Conservation (phyloP, 768 basidiomycete species). For the Lactarius pseudohatsudake region DNA sequence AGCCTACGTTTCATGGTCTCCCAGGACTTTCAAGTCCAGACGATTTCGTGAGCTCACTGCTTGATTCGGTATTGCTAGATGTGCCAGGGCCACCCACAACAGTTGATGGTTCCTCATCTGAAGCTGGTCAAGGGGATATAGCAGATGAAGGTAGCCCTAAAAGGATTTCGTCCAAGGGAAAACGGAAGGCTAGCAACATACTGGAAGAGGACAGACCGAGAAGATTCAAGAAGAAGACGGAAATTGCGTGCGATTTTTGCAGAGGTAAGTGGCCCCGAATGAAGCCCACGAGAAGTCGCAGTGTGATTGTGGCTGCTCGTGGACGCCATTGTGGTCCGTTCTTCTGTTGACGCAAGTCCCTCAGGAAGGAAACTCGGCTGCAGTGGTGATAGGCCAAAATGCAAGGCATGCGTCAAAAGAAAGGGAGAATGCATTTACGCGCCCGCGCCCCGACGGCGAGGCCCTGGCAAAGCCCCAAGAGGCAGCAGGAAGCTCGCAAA, state of each 20-base stretch:
- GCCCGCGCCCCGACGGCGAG: constrained; percentile 54
- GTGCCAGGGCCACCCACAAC: constrained; percentile 15
- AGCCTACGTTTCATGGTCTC: constrained; percentile 2
- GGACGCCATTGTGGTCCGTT: constrained; percentile 14
- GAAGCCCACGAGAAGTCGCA: constrained; percentile 13
- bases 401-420: constrained; percentile 60
- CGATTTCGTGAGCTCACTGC: constrained; percentile 18
- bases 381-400: constrained; percentile 63
- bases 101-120: constrained; percentile 22
- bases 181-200: constrained; percentile 14
- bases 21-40: constrained; percentile 12
- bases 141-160: constrained; percentile 14
- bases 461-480: constrained; percentile 73
- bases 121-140: constrained; percentile 20
- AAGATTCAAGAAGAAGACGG: constrained; percentile 45
- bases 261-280: constrained; percentile 49
- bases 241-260: constrained; percentile 77
- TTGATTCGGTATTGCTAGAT: constrained; percentile 19
- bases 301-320: constrained; percentile 23
- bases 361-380: constrained; percentile 75
- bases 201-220: constrained; percentile 16
- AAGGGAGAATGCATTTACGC: constrained; percentile 55
- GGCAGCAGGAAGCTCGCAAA: constrained; percentile 38
- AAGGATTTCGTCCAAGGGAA: constrained; percentile 15
- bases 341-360: constrained; percentile 20